These are phyloP conservation scores for Alternaria sp. DNA, from an alignment of 2,329 filamentous ascomycete species.

Conservation along the genomic window DNA sequence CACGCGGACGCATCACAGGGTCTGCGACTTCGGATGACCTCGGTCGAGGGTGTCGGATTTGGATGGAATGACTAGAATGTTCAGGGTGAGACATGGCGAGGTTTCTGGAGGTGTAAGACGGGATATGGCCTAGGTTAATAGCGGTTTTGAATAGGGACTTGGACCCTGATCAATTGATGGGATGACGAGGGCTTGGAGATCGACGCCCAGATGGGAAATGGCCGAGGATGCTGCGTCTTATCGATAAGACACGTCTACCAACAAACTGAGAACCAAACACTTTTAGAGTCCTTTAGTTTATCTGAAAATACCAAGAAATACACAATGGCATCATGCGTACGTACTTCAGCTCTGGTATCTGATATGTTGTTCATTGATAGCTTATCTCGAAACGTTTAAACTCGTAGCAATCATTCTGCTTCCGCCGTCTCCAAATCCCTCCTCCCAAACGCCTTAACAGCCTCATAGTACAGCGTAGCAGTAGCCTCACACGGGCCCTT, in stretches of 20 bases:
- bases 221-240: conserved; percentile 3
- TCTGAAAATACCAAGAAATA: too few species aligned
- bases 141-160: not conserved
- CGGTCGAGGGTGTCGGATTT: not conserved
- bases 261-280: too few species aligned
- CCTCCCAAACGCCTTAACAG: conserved; percentile 24
- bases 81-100: not conserved
- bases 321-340: not conserved
- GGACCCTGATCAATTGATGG: conserved; percentile 8
- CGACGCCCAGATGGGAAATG: conserved; percentile 1
- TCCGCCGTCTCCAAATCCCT: not conserved
- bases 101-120: not conserved
- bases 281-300: too few species aligned
- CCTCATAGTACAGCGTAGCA: conserved; percentile 46
- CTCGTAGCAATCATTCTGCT: not conserved
- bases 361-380: not conserved
- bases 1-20: conserved; percentile 19
- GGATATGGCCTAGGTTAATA: not conserved
- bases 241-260: conserved; percentile 11
- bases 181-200: conserved; percentile 6
- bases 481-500: conserved; percentile 29
- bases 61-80: not conserved
- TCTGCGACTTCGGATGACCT: conserved; percentile 11
- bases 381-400: not conserved
- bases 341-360: not conserved